A percentile compares a stretch with the other conserved stretches of the same genome.
phyloP scores from a whole-genome alignment of 768 basidiomycete species.

The Agaricus blazei region DNA sequence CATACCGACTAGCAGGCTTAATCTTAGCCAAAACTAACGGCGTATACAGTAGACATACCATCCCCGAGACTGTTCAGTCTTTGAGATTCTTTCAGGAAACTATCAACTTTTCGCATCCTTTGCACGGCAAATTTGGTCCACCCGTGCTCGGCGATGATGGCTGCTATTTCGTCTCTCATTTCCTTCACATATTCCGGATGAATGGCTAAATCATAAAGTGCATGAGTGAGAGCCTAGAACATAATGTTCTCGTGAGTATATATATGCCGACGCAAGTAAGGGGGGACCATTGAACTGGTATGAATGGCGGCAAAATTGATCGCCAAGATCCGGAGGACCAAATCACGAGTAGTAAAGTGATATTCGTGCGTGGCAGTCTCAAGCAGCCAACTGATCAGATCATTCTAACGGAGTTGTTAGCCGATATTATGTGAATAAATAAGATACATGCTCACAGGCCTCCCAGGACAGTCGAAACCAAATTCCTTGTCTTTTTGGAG shows the following conservation, averaged over 20 bases:
- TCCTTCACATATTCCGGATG: conserved; percentile 26
- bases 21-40: no score
- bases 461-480: neutral
- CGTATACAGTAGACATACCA: neutral
- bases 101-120: conserved; percentile 40
- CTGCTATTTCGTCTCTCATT: conserved; percentile 38
- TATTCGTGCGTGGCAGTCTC: conserved; percentile 30
- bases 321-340: conserved; percentile 30
- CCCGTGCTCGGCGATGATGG: conserved; percentile 24
- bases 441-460: neutral
- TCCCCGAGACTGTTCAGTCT: conserved; percentile 2
- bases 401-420: conserved; percentile 28
- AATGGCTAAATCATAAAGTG: conserved; percentile 30
- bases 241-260: no score
- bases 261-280: no score
- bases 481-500: conserved; percentile 1
- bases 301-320: conserved; percentile 40
- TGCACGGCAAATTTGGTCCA: conserved; percentile 29
- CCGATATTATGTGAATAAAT: neutral
- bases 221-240: conserved; percentile 27
- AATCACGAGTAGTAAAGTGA: conserved; percentile 18
- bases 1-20: conserved; percentile 21
- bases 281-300: conserved; percentile 30
- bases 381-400: conserved; percentile 45
- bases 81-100: conserved; percentile 37